A percentile compares a stretch with the other conserved stretches of the same genome.
phyloP scores from a whole-genome alignment of 306 rosid species.

The Cyclanthera cordifolia region DNA sequence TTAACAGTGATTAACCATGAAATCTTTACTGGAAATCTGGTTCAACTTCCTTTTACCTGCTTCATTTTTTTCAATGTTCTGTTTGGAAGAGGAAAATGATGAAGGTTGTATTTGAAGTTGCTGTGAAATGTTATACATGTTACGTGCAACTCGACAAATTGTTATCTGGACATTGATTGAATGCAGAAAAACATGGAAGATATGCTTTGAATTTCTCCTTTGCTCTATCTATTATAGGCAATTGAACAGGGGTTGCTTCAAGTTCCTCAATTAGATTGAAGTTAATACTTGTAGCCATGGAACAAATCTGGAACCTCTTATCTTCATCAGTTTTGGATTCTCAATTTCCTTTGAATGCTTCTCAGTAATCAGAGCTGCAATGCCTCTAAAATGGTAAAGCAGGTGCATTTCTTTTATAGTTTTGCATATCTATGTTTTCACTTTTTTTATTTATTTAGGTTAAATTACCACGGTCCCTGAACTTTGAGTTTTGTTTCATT shows the following conservation, averaged over 20 bases:
- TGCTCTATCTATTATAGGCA: background rate
- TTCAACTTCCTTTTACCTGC: background rate
- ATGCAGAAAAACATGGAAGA: background rate
- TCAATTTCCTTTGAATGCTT: background rate
- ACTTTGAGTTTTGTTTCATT: too few relatives aligned
- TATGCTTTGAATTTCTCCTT: background rate
- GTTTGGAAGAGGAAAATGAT: background rate
- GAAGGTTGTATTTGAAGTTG: background rate
- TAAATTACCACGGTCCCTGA: too few relatives aligned
- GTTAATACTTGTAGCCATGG: too few relatives aligned
- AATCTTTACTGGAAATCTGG: background rate
- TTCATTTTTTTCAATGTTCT: background rate
- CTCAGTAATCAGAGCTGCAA: too few relatives aligned
- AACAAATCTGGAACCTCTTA: background rate
- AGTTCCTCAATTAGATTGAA: too few relatives aligned
- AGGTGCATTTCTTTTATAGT: too few relatives aligned
- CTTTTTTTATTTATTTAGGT: too few relatives aligned
- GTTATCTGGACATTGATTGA: background rate
- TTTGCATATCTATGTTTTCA: too few relatives aligned
- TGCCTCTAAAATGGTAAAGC: too few relatives aligned
- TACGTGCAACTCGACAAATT: too few relatives aligned
- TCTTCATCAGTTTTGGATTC: background rate
- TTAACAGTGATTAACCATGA: background rate
- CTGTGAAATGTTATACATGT: background rate
- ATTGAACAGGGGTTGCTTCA: background rate